Conservation (phyloP, 2,329 filamentous ascomycete genomes). For the Periconia macrospinosa region DNA sequence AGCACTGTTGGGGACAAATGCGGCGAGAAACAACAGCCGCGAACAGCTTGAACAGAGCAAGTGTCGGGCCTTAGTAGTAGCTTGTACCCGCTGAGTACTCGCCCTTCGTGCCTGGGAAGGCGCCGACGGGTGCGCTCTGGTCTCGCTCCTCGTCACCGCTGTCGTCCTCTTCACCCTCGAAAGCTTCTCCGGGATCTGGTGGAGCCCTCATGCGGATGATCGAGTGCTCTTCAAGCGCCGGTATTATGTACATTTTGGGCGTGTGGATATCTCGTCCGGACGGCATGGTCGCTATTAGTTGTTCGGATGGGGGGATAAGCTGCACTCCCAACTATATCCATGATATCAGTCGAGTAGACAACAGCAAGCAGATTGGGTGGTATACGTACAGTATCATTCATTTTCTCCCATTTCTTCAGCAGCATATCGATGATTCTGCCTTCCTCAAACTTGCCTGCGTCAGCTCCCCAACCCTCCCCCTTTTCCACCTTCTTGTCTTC, state of each 20-base stretch:
- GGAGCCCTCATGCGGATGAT: slow-evolving; percentile 63
- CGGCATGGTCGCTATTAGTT: slow-evolving; percentile 77
- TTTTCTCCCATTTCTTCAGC: slow-evolving; percentile 84
- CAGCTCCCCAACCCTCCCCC: slow-evolving; percentile 72
- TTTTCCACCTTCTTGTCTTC: slow-evolving; percentile 81
- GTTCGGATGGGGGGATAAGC: slow-evolving; percentile 68
- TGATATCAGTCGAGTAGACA: neutral
- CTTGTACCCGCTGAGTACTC: slow-evolving; percentile 32
- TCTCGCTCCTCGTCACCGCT: slow-evolving; percentile 35
- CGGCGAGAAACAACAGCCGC: no score
- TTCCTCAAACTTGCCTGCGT: slow-evolving; percentile 85
- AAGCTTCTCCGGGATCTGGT: slow-evolving; percentile 52
- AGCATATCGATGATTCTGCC: slow-evolving; percentile 83
- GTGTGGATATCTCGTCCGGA: slow-evolving; percentile 85
- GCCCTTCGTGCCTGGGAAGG: slow-evolving; percentile 39
- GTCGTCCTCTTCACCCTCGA: slow-evolving; percentile 40
- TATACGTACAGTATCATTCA: slow-evolving; percentile 81
- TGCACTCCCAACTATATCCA: slow-evolving; percentile 73
- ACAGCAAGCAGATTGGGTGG: neutral
- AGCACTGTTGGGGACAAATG: no score
- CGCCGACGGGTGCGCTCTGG: slow-evolving; percentile 32
- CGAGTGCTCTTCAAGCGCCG: slow-evolving; percentile 64
- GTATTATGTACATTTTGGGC: slow-evolving; percentile 68
- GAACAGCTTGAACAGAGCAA: no score
- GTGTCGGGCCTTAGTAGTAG: slow-evolving; percentile 29